A percentile compares a stretch with the other conserved stretches of the same genome.
Evolutionary conservation across 2,329 filamentous ascomycete species (phyloP).

Genomic region (Cordyceps militaris): DNA sequence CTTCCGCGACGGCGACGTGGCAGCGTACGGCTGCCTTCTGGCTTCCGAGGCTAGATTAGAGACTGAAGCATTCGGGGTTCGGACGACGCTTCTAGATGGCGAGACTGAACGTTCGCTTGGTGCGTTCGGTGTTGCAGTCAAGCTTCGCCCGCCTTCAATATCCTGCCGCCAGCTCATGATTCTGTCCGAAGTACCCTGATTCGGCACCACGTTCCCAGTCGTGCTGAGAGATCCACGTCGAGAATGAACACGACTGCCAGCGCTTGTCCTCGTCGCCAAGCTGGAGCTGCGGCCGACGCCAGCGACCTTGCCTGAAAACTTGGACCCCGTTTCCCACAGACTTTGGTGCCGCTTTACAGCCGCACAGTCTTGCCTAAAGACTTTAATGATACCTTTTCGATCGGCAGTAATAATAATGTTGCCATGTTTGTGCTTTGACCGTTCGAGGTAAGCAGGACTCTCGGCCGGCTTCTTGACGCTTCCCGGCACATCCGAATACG

Average conservation of each 20-base stretch:
- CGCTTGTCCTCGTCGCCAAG: constrained; percentile 47
- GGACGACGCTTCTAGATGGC: constrained; percentile 37
- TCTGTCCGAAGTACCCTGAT: constrained; percentile 52
- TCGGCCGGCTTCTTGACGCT: constrained; percentile 49
- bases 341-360: constrained; percentile 69
- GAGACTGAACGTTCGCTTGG: constrained; percentile 51
- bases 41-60: constrained; percentile 40
- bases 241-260: constrained; percentile 39
- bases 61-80: constrained; percentile 30
- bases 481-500: constrained; percentile 27
- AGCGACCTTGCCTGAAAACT: constrained; percentile 63
- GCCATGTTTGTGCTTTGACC: constrained; percentile 68
- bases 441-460: constrained; percentile 69
- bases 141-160: constrained; percentile 39
- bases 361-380: constrained; percentile 93
- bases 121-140: constrained; percentile 31
- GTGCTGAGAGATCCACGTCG: constrained; percentile 46
- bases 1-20: constrained; percentile 22
- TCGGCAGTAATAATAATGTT: constrained; percentile 92
- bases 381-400: constrained; percentile 80
- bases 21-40: constrained; percentile 35
- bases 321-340: constrained; percentile 69
- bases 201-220: constrained; percentile 21
- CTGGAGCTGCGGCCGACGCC: constrained; percentile 54
- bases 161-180: constrained; percentile 84